Base-by-base conservation (phyloP, 2,329 filamentous ascomycete genomes). In the Ophiostoma quercus region DNA sequence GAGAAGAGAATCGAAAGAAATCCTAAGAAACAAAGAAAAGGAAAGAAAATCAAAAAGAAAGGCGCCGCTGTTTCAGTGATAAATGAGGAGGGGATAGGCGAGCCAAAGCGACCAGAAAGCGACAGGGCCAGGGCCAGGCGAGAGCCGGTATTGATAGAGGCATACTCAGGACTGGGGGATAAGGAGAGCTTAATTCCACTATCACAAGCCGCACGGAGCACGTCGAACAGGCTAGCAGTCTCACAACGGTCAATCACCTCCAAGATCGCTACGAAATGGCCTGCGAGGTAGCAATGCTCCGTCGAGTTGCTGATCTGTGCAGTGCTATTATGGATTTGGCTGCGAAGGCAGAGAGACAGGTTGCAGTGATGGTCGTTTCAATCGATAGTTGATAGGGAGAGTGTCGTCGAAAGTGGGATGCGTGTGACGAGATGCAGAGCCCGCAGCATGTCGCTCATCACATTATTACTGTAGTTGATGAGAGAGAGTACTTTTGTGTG, bases 231-330 rank as follows among this genome's bases (percentile, higher is more conserved):
- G 51, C 51, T 57, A 57, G 12, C 51, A 22, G 51, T 57, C 51
- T 57, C 51, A 57, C 51, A 57, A 57, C 9, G 51, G 51, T 57
- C 51, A 57, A 57, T 57, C 51, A 57, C 51, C 51, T 29, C 22
- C 51, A 57, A 57, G 51, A 57, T 57, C 51, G 51, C 51, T 57
- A 57, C 8, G 12, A 14, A 29, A 57, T 57, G 51, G 51, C 22
- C 51, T 57, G 51, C 22, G 25, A 25, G 51, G 51, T 57, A 25
- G 51, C 16, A 57, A 57, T 57, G 51, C n/a, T 57, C 51, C 51
- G 51, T 25, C n/a, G 9, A 12, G 25, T 8, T 22, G 51, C 51
- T 57, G 51, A 57, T 57, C 51, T 14, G 39, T 41, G 39, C 39
- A 41, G 39, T 12, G 11, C 11, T 12, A 41, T 41, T 5, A n/a